Conservation (phyloP, 78 protist genomes). For the Dictyostelium citrinum region DNA sequence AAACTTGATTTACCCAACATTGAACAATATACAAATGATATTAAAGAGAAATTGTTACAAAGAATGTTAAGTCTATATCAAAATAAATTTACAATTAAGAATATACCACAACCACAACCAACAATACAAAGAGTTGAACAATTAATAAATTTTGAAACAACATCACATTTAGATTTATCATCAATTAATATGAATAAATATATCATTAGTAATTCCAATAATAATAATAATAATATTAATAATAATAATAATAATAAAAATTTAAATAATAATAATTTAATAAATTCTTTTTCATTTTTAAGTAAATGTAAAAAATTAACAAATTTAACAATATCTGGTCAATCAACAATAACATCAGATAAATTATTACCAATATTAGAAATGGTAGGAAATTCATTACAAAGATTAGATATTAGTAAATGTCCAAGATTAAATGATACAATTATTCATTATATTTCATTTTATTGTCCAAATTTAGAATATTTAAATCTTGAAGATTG, state of each 20-base stretch:
- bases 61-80: background rate
- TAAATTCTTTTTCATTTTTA: background rate
- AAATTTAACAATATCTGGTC: background rate
- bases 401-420: constrained; percentile 1
- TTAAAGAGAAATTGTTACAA: background rate
- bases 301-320: background rate
- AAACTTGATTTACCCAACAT: background rate
- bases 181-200: background rate
- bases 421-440: constrained; percentile 34
- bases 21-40: background rate
- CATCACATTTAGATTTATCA: background rate
- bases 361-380: background rate
- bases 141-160: background rate
- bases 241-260: too few species aligned
- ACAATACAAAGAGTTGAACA: background rate
- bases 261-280: background rate
- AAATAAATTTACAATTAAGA: background rate
- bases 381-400: background rate
- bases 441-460: constrained; percentile 9
- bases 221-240: too few species aligned
- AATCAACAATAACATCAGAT: background rate
- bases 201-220: background rate
- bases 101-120: background rate
- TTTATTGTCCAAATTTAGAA: constrained; percentile 21
- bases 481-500: constrained; percentile 4